Evolutionary conservation across 2,329 filamentous ascomycete species (phyloP).

Genomic region (Fusarium haematococcum): DNA sequence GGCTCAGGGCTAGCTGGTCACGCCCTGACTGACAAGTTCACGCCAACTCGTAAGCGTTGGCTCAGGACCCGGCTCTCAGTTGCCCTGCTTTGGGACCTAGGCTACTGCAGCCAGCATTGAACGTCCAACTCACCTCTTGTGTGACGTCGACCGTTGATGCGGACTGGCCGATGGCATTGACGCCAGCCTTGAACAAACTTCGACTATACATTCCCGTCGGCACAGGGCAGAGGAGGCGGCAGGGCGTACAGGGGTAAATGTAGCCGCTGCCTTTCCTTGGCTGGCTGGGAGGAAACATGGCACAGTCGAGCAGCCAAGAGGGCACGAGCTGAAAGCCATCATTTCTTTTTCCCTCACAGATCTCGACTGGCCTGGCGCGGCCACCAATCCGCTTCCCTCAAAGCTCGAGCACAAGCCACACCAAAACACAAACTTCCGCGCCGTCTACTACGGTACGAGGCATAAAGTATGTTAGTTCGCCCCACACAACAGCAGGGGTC

Average conservation of each 20-base stretch:
- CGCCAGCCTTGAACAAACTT: slow-evolving; percentile 18
- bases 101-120: neutral
- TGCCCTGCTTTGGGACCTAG: neutral
- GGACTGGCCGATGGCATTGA: slow-evolving; percentile 14
- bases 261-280: neutral
- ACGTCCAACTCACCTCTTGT: neutral
- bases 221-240: slow-evolving; percentile 15
- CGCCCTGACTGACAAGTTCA: neutral
- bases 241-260: slow-evolving; percentile 9
- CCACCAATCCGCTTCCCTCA: slow-evolving; percentile 15
- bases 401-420: slow-evolving; percentile 28
- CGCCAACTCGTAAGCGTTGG: neutral
- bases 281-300: neutral
- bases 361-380: slow-evolving; percentile 14
- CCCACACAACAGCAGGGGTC: too few relatives aligned
- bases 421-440: slow-evolving; percentile 12
- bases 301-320: slow-evolving; percentile 7
- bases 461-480: too few relatives aligned
- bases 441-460: too few relatives aligned
- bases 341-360: slow-evolving; percentile 24
- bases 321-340: slow-evolving; percentile 24
- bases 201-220: slow-evolving; percentile 25
- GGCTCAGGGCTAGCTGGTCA: neutral
- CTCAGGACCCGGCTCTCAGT: neutral
- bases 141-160: slow-evolving; percentile 12